phyloP scores from a whole-genome alignment of 345 rosid genomes.

The Syzygium aromaticum region DNA sequence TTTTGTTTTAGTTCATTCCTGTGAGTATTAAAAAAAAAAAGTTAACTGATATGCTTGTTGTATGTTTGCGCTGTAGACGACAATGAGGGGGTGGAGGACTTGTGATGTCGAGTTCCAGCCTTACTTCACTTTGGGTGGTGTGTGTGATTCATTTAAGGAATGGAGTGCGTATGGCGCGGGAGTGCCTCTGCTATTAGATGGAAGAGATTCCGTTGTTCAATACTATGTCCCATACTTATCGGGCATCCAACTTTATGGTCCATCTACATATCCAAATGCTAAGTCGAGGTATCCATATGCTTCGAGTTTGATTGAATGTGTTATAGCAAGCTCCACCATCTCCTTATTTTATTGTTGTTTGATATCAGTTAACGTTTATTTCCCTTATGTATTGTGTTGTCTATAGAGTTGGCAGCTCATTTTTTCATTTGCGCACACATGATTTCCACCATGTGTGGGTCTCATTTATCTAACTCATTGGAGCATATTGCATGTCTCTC shows the following conservation, averaged over 20 bases:
- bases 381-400: not conserved
- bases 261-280: constrained; percentile 15
- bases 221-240: constrained; percentile 86
- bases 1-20: not conserved
- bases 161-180: constrained; percentile 91
- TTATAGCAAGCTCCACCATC: not conserved
- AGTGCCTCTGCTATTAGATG: constrained; percentile 64
- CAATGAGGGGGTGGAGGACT: constrained; percentile 38
- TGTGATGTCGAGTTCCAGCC: constrained; percentile 33
- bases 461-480: not conserved
- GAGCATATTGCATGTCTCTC: not conserved
- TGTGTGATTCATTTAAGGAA: constrained; percentile 79
- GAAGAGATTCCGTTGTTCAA: constrained; percentile 58
- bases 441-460: not conserved
- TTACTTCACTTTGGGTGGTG: constrained; percentile 55
- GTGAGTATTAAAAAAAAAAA: not conserved
- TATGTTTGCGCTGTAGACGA: constrained; percentile 24
- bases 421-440: not conserved
- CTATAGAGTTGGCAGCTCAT: not conserved
- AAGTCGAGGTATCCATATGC: constrained; percentile 27
- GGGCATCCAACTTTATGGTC: constrained; percentile 74
- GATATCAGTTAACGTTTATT: not conserved
- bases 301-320: not conserved
- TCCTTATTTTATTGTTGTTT: not conserved
- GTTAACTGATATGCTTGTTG: not conserved